Conservation (phyloP, 2,329 filamentous ascomycete genomes). For the Ophiostoma pallidulum region DNA sequence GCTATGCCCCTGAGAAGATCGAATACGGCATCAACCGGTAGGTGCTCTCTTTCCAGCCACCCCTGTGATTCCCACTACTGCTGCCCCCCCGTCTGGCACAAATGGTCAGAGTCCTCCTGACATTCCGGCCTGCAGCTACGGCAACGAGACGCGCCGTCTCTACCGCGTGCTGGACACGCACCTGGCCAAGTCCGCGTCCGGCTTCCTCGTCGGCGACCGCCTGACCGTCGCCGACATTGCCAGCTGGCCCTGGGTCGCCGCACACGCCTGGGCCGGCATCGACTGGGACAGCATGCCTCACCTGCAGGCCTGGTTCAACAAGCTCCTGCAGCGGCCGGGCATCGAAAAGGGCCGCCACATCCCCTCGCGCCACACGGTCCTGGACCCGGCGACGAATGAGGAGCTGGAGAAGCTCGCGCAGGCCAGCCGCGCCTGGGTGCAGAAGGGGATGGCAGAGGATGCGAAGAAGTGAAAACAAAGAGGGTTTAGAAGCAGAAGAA, state of each 20-base stretch:
- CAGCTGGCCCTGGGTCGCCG: slow-evolving; percentile 67
- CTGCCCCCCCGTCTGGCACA: no score
- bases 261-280: slow-evolving; percentile 51
- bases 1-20: slow-evolving; percentile 73
- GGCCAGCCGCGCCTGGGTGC: slow-evolving; percentile 47
- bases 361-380: slow-evolving; percentile 50
- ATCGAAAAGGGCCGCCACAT: slow-evolving; percentile 66
- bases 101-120: background rate
- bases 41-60: no score
- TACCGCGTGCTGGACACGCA: slow-evolving; percentile 70
- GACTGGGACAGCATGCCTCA: slow-evolving; percentile 67
- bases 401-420: slow-evolving; percentile 44
- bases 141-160: slow-evolving; percentile 73
- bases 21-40: slow-evolving; percentile 66
- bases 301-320: slow-evolving; percentile 68
- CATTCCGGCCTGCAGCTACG: slow-evolving; percentile 37
- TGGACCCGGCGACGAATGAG: slow-evolving; percentile 33
- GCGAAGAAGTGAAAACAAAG: slow-evolving; percentile 38
- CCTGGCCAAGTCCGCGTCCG: slow-evolving; percentile 46
- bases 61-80: no score
- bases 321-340: slow-evolving; percentile 57
- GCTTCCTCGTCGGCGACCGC: slow-evolving; percentile 57
- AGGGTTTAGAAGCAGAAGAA: slow-evolving; percentile 4
- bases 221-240: slow-evolving; percentile 71
- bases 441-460: slow-evolving; percentile 54